Conservation (phyloP, 768 basidiomycete genomes). For the Pleurotus citrinopileatus region DNA sequence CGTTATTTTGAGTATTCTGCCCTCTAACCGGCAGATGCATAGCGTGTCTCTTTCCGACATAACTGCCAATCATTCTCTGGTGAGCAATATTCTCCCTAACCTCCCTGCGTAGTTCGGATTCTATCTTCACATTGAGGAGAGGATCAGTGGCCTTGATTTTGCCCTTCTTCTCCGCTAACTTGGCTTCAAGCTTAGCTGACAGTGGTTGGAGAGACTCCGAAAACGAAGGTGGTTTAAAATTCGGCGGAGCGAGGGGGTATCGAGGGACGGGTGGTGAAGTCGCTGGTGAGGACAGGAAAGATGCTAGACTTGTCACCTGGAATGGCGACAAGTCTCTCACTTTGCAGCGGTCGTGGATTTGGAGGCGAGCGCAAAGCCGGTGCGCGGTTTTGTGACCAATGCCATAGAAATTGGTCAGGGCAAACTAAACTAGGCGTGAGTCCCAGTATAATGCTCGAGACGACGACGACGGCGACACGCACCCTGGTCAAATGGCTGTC, state of each 20-base stretch:
- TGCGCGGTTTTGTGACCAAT: slow-evolving; percentile 73
- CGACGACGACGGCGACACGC: slow-evolving; percentile 20
- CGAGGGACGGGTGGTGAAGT: slow-evolving; percentile 67
- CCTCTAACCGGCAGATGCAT: slow-evolving; percentile 93
- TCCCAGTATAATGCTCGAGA: slow-evolving; percentile 32
- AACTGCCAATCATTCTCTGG: slow-evolving; percentile 91
- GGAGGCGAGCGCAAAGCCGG: slow-evolving; percentile 86
- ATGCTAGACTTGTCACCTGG: slow-evolving; percentile 90
- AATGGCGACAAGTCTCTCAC: slow-evolving; percentile 79
- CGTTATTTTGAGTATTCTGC: slow-evolving; percentile 90
- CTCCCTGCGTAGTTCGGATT: slow-evolving; percentile 79
- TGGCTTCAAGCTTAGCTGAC: slow-evolving; percentile 33
- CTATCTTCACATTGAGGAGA: slow-evolving; percentile 76
- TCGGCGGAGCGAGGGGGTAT: slow-evolving; percentile 60
- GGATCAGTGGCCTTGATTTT: slow-evolving; percentile 43
- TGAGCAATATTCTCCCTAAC: slow-evolving; percentile 91
- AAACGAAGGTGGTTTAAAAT: slow-evolving; percentile 48
- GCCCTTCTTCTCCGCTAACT: slow-evolving; percentile 21
- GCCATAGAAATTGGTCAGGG: slow-evolving; percentile 89
- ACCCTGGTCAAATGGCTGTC: slow-evolving; percentile 80
- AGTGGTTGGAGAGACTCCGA: slow-evolving; percentile 32
- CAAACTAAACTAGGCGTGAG: no score
- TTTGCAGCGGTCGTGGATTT: slow-evolving; percentile 83
- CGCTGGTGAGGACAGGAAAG: slow-evolving; percentile 88
- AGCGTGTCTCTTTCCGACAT: slow-evolving; percentile 89